Conservation (phyloP, 2,329 filamentous ascomycete species). For the Diaporthe citri region DNA sequence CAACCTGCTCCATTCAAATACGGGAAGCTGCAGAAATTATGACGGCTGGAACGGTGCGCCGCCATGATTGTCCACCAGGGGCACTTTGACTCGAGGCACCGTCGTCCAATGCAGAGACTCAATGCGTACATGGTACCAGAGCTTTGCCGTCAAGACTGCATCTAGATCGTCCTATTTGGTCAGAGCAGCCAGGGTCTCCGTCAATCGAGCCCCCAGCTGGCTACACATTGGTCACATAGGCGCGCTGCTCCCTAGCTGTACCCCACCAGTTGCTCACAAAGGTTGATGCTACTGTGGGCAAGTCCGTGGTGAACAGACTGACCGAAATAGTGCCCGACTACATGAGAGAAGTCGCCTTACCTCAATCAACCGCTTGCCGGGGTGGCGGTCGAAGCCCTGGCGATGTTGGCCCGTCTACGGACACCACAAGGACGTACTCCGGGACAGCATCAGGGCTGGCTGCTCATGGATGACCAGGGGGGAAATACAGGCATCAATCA, state of each 20-base stretch:
- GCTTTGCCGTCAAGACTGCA: constrained; percentile 9
- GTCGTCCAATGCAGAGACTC: constrained; percentile 40
- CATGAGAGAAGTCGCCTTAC: neutral
- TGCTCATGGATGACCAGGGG: constrained; percentile 5
- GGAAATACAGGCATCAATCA: neutral
- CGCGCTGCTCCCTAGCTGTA: constrained; percentile 22
- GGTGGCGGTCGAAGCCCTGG: neutral
- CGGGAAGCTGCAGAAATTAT: constrained; percentile 55
- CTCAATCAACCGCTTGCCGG: neutral
- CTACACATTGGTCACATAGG: constrained; percentile 23
- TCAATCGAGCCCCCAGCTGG: constrained; percentile 17
- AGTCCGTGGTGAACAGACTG: neutral
- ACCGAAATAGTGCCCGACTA: neutral
- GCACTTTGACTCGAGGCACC: constrained; percentile 55
- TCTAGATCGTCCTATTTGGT: constrained; percentile 20
- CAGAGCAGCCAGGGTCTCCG: constrained; percentile 20
- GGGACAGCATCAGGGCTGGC: neutral
- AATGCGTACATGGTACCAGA: constrained; percentile 31
- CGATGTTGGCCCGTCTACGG: constrained; percentile 9
- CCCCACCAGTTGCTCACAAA: constrained; percentile 37
- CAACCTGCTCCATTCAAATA: constrained; percentile 43
- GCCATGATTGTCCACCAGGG: constrained; percentile 48
- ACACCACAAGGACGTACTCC: neutral
- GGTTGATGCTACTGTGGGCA: constrained; percentile 15
- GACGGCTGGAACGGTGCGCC: constrained; percentile 49